Evolutionary conservation across 352 stramenopile species (phyloP).

Genomic region (Phytophthora colocasiae): DNA sequence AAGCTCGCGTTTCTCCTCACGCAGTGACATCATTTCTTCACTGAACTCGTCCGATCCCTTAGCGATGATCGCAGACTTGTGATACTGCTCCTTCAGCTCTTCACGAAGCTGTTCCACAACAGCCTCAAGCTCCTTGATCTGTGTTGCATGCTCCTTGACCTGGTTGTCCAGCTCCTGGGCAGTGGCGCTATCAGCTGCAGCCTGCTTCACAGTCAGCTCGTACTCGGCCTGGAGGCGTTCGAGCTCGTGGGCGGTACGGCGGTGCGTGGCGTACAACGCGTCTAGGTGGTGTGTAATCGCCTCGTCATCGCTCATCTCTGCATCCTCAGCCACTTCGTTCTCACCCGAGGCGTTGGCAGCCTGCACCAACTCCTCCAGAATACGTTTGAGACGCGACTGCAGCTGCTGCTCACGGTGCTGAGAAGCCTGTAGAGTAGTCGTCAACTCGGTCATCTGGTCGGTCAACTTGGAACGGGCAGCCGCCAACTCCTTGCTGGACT

Average conservation of each 20-base stretch:
- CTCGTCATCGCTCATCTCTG: slow-evolving; percentile 38
- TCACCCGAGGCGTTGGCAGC: slow-evolving; percentile 36
- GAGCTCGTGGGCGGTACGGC: slow-evolving; percentile 42
- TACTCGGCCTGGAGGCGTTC: slow-evolving; percentile 58
- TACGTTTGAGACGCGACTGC: slow-evolving; percentile 50
- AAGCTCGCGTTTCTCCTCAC: slow-evolving; percentile 47
- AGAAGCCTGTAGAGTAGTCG: slow-evolving; percentile 42
- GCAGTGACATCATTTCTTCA: slow-evolving; percentile 52
- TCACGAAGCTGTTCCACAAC: slow-evolving; percentile 44
- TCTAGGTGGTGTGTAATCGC: slow-evolving; percentile 44
- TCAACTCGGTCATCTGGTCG: slow-evolving; percentile 45
- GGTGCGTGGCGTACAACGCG: slow-evolving; percentile 47
- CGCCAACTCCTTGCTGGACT: slow-evolving; percentile 42
- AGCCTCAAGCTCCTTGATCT: slow-evolving; percentile 58
- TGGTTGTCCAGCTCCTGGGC: slow-evolving; percentile 49
- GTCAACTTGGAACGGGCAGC: slow-evolving; percentile 28
- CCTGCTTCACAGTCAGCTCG: slow-evolving; percentile 48
- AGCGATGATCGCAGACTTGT: slow-evolving; percentile 45
- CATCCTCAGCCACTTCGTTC: slow-evolving; percentile 29
- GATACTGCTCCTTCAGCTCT: slow-evolving; percentile 63
- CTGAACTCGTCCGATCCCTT: slow-evolving; percentile 56
- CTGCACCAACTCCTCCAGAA: slow-evolving; percentile 53
- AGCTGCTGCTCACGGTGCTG: slow-evolving; percentile 55
- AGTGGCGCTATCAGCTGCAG: slow-evolving; percentile 38
- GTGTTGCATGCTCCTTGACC: slow-evolving; percentile 44